Base-by-base conservation (phyloP, 176 grass and related monocot genomes). In the Urochloa ruziziensis region DNA sequence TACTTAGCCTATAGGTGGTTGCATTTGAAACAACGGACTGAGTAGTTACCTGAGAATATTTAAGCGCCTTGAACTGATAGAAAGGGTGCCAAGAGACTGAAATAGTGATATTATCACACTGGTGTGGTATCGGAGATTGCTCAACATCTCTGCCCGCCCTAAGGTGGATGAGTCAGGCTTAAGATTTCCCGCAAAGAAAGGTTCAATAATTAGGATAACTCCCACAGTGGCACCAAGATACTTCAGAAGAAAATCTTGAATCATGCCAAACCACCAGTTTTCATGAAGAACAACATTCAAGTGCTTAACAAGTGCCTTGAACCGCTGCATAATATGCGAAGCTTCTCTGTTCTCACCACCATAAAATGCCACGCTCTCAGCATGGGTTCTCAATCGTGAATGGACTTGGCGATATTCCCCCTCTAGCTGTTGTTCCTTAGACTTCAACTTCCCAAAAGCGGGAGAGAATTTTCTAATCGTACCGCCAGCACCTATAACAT, bases 261-360 rank as follows among this genome's bases (percentile, higher is more conserved):
- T 87, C 96, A 98, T 98, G 81, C 96, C 91, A 85, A 98, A 98
- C 96, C 96, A 98, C 96, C 96, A 98, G 83, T 93, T 92, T 33
- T 98, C 96, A 85, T 95, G 91, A 74, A 94, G 91, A 83, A 98
- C 91, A 90, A 95, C 42, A 88, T 91, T 94, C 68, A 92, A 70
- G 80, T 98, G 96, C 40, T 67, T 74, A 79, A 95, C 84, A 62
- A 98, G 93, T 84, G 87, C 79, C 53, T 62, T 40, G 81, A 98
- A 98, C 61, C 87, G 81, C 80, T 95, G 66, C 85, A 84, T 90
- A 61, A 98, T 98, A 85, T 98, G 91, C 1, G 89, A 94, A 60
- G 87, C 91, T 88, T 98, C 96, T 86, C 91, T 92, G 48, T 88
- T 92, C 62, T 95, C 93, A 39, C 96, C 96, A 19, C 89, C 96